These are phyloP conservation scores for Rhytidiadelphus loreus DNA, from an alignment of 225 moss, liverwort and hornwort genomes.

Conservation along the genomic window DNA sequence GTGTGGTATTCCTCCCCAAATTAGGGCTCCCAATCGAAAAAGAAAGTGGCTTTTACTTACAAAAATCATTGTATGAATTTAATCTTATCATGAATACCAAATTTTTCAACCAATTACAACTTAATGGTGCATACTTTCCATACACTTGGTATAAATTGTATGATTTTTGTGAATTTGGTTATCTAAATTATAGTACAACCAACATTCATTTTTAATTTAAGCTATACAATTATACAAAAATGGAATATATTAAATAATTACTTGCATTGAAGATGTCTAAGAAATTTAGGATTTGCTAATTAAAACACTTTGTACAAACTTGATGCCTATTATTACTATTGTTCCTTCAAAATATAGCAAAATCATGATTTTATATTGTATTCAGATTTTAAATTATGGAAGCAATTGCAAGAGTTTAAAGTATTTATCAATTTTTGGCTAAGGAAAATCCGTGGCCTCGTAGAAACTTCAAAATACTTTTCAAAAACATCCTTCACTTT, in stretches of 20 bases:
- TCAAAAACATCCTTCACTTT: too few relatives aligned
- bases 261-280: too few relatives aligned
- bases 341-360: too few relatives aligned
- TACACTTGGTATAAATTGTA: neutral
- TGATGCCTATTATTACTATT: too few relatives aligned
- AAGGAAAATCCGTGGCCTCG: fast-evolving
- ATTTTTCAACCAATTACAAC: neutral
- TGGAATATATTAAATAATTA: neutral
- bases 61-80: neutral
- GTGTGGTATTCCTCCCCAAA: neutral
- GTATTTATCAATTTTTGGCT: too few relatives aligned
- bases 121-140: neutral
- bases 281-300: too few relatives aligned
- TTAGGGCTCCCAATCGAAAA: neutral
- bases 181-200: too few relatives aligned
- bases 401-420: too few relatives aligned
- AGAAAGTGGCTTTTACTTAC: fast-evolving
- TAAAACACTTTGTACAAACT: neutral
- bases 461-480: too few relatives aligned
- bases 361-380: too few relatives aligned
- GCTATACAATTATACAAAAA: neutral
- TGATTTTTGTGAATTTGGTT: neutral
- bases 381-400: too few relatives aligned
- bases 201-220: too few relatives aligned
- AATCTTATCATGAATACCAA: neutral